Evolutionary conservation across 2,329 filamentous ascomycete genomes (phyloP).

Genomic region (Hypoxylon sp.): DNA sequence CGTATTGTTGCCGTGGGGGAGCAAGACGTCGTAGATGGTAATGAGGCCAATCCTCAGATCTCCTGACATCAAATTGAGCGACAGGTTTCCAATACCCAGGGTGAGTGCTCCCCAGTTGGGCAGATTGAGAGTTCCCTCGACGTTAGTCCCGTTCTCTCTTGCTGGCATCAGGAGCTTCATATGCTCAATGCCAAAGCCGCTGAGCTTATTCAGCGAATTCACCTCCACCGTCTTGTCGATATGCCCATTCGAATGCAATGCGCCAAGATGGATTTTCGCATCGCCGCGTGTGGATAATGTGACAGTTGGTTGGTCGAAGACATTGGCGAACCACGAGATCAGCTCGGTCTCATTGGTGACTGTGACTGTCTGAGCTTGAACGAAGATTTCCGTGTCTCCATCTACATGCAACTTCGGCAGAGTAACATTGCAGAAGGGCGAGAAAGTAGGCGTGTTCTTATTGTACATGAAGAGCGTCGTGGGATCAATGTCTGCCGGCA

Average conservation of each 20-base stretch:
- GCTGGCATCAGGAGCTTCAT: slow-evolving; percentile 58
- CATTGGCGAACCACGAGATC: slow-evolving; percentile 56
- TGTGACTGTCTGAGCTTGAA: slow-evolving; percentile 56
- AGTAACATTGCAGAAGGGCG: slow-evolving; percentile 52
- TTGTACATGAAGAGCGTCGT: slow-evolving; percentile 60
- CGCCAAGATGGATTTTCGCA: slow-evolving; percentile 58
- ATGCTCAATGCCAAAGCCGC: slow-evolving; percentile 58
- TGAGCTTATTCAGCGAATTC: slow-evolving; percentile 57
- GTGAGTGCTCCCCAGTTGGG: slow-evolving; percentile 62
- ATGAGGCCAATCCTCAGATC: slow-evolving; percentile 59
- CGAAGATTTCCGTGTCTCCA: slow-evolving; percentile 56
- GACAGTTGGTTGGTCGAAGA: slow-evolving; percentile 58
- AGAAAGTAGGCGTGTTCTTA: slow-evolving; percentile 53
- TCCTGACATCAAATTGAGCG: slow-evolving; percentile 60
- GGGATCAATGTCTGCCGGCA: slow-evolving; percentile 57
- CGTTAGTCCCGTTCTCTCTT: slow-evolving; percentile 58
- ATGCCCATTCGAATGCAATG: slow-evolving; percentile 56
- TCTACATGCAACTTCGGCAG: slow-evolving; percentile 55
- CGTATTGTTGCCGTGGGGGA: slow-evolving; percentile 62
- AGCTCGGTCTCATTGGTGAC: slow-evolving; percentile 60
- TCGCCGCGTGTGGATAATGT: slow-evolving; percentile 58
- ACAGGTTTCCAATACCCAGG: slow-evolving; percentile 63
- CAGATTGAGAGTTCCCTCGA: slow-evolving; percentile 60
- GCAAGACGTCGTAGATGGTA: slow-evolving; percentile 56
- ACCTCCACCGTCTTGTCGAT: slow-evolving; percentile 62